Base-by-base conservation (phyloP, 202 grass and related monocot genomes). In the Elaeis oleifera region DNA sequence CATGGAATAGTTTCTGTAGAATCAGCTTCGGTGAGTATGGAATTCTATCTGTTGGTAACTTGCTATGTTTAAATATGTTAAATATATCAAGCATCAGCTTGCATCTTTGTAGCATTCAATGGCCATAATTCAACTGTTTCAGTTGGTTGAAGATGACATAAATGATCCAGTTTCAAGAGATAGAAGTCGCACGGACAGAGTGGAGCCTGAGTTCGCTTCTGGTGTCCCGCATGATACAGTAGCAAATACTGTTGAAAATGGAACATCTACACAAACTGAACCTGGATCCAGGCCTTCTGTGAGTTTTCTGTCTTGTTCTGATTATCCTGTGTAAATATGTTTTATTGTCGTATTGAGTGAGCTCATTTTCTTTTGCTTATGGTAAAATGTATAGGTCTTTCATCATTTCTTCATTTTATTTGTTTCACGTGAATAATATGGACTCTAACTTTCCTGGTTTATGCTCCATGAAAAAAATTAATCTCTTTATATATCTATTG, bases 1-100 rank as follows among this genome's bases (percentile, higher is more conserved):
- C 94, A 99, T 89, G 88, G 88, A 54, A 73, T 94, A 59, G 67
- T 99, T 84, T 84, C 73, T 65, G 85, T 94, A 16, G 82, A 99
- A 82, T 94, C 85, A 52, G 94, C 80, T 76, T 50, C 70, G 65
- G 94, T 99, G 74, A 94, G 85, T 74, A 53, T 72, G 36, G 58
- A 71, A 13, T 56, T 75, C 65, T 70, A 51, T 74, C 70, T 15
- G 64, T 15, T 20, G 20, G 20, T 20, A 20, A 20, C 20, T 20
- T 50, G 36, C 36, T 14, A 44, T 44, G 36, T 44, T 44, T 48
- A 57, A 44, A 29, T 28, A 9, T 69, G 16, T 60, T 24, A 28
- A 65, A 18, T 44, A 44, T 16, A 59, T 25, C 21, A 72, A 60
- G 56, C 65, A 36, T 68, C 16, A 44, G 11, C 36, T 44, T 44